Base-by-base conservation (phyloP, 805 yeast genomes). In the Metschnikowia anglica region DNA sequence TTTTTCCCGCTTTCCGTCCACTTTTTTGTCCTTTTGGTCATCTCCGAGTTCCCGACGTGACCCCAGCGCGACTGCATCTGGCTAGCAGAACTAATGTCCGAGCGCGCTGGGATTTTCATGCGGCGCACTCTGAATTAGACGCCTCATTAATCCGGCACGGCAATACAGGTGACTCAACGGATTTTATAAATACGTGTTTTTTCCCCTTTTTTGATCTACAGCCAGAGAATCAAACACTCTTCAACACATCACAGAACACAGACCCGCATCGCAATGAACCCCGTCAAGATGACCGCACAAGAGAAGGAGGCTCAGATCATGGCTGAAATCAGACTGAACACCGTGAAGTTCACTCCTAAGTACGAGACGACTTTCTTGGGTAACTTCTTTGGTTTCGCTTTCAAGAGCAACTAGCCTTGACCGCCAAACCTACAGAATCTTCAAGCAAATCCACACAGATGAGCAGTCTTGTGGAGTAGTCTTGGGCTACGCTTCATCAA, bases 251-350 rank as follows among this genome's bases (percentile, higher is more conserved):
- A 18, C 5, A 17, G 13, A 25, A 7, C 13, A 18, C 21, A 16
- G 33, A 21, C n/a, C 23, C 23, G 15, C 15, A 11, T 19, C 24
- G 36, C 8, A 41, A 49, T 44, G 52, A 37, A 45, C 31, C 45
- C 48, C 10, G 40, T 44, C 24, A 53, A 43, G 33, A 46, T 36
- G 30, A 52, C 54, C 44, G 74, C 74, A 41, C 63, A 58, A 45
- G 74, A 70, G 56, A 70, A 70, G 58, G 75, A 70, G 61, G 74
- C 73, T 48, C 59, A 59, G 50, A 70, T 70, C 51, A 70, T 70
- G 75, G 60, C 61, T 33, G 74, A 70, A 51, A 70, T 70, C 47
- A 66, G 72, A 64, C 44, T 37, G 44, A 54, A 52, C 44, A 35
- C 52, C 35, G 61, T 54, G 34, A 65, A 58, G 49, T 70, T 48